Base-by-base conservation (phyloP, 2,329 filamentous ascomycete genomes). In the Beauveria brongniartii region DNA sequence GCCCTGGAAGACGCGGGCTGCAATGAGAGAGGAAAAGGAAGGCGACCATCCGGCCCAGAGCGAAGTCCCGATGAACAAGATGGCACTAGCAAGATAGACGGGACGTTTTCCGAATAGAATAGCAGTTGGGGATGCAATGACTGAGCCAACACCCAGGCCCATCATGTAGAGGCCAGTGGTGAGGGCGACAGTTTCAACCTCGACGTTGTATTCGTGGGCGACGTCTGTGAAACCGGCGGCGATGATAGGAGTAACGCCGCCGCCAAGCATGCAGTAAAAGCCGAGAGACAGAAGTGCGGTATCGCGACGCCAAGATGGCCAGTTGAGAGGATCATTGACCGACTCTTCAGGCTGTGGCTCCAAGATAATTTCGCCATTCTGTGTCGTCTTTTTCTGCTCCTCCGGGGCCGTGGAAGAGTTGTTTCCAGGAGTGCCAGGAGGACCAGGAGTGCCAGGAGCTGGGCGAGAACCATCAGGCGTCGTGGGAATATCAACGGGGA, bases 131-230 rank as follows among this genome's bases (percentile, higher is more conserved):
- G 90, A 94, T 68, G 89, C 87, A 57, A 97, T 70, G 7, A 97
- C 87, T 20, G 87, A 91, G 2, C 93, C 93, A 1, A 97, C 68
- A 1, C 92, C 93, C 44, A 97, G 77, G 0, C 94, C 94, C 83
- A 96, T 81, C 92, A 97, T 97, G 76, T 91, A 97, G 16, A 97
- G 76, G 0, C 92, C 92, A 0, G 92, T 96, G 0, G 93, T 97
- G 61, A 96, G 79, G 2, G 93, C 88, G 4, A 97, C 91, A 56
- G 82, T 75, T 34, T 91, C 83, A 18, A 89, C 84, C 0, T 83
- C 79, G 24, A 96, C 83, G 63, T 81, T 63, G 69, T 89, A 82
- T 46, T 81, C 79, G 0, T 79, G 65, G 1, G 92, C 88, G 14
- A 97, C 89, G 48, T 95, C 79, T 37, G 86, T 87, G 77, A 97